A percentile compares a stretch with the other conserved stretches of the same genome.
phyloP scores from a whole-genome alignment of 2,329 filamentous ascomycete species.

The Aphanoascus verrucosus region DNA sequence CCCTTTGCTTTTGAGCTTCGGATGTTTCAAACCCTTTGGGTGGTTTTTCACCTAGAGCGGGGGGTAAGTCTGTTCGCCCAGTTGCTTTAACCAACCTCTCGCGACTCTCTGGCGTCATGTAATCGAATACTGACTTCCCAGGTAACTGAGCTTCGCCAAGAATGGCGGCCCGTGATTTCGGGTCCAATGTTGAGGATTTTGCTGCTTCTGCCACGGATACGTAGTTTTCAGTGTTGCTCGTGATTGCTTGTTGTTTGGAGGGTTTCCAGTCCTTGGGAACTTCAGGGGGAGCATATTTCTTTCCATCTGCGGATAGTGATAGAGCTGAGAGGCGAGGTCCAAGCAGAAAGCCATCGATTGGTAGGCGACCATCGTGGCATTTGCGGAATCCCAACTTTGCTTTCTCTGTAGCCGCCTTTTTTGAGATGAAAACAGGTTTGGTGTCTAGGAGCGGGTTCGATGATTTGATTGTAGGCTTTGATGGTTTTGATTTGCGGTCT shows the following conservation, averaged over 20 bases:
- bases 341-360: slow-evolving; percentile 69
- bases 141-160: slow-evolving; percentile 73
- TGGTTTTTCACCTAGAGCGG: slow-evolving; percentile 60
- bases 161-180: slow-evolving; percentile 63
- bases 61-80: slow-evolving; percentile 65
- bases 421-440: slow-evolving; percentile 66
- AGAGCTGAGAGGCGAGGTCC: slow-evolving; percentile 44
- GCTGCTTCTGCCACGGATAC: slow-evolving; percentile 66
- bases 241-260: slow-evolving; percentile 37
- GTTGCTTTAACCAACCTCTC: slow-evolving; percentile 65
- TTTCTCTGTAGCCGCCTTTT: slow-evolving; percentile 43
- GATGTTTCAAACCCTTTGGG: slow-evolving; percentile 54
- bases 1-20: slow-evolving; percentile 51
- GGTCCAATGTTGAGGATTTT: slow-evolving; percentile 63
- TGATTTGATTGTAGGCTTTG: slow-evolving; percentile 43
- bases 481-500: slow-evolving; percentile 69
- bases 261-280: slow-evolving; percentile 58
- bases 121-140: slow-evolving; percentile 93
- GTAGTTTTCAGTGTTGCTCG: slow-evolving; percentile 35
- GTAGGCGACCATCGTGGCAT: slow-evolving; percentile 73
- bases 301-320: slow-evolving; percentile 35
- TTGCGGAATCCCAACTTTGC: slow-evolving; percentile 46
- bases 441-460: slow-evolving; percentile 54
- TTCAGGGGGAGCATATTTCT: slow-evolving; percentile 36
- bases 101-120: slow-evolving; percentile 65